Base-by-base conservation (phyloP, 352 stramenopile species). In the Aphanomyces astaci region DNA sequence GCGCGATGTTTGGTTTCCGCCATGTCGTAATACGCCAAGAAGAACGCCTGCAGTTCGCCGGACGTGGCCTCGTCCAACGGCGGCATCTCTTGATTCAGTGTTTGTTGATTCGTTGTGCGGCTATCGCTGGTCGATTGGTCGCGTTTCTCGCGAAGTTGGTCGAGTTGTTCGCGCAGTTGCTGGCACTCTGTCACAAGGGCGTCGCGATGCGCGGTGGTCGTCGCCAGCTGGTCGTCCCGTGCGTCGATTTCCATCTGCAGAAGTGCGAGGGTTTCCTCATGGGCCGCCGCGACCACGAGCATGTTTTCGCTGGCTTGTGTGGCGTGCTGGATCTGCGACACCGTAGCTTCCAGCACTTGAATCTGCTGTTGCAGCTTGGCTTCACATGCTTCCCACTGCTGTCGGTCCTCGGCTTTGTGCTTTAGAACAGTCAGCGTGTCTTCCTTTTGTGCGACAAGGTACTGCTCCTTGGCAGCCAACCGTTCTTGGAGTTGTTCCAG, bases 41-140 rank as follows among this genome's bases (percentile, higher is more conserved):
- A 65, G 28, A 65, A 65, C 5, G 25, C 32, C 22, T 53, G 56
- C 17, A 65, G 51, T 59, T 59, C 51, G 7, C n/a, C 0, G 30
- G 19, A 33, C 51, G 51, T 39, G 2, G 22, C 2, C 11, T 19
- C 0, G 27, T 39, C 30, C 51, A 59, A 59, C 5, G 4, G 1
- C n/a, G 51, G 51, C 51, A 59, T 59, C 30, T 17, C 25, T 11
- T 22, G 22, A 13, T 55, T 55, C 17, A 10, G 9, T 13, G 22
- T 22, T 55, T 55, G 22, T n/a, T n/a, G 1, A 49, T 49, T 49
- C 22, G 40, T n/a, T 49, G 17, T n/a, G 40, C 40, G 0, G 17
- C 15, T n/a, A 1, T 49, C 40, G 22, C 40, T 49, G n/a, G n/a
- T n/a, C n/a, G n/a, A n/a, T 15, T 43, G 36, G 7, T 43, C 36